Conservation (phyloP, 257 asterid genomes). For the Solanum clarkiae region DNA sequence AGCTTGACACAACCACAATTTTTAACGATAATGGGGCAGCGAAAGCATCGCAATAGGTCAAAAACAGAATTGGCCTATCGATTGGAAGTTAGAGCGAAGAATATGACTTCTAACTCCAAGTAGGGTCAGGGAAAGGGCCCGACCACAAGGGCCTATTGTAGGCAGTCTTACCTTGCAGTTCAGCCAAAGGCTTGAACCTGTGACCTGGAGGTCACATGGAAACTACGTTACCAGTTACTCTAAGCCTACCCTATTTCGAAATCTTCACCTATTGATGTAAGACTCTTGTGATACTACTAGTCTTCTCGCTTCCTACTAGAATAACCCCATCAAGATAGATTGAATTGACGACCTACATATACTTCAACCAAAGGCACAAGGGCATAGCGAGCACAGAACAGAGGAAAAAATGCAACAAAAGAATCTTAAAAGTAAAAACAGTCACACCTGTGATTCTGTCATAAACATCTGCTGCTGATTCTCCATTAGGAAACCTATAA, state of each 20-base stretch:
- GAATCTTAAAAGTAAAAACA: not conserved
- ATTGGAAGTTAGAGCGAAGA: not conserved
- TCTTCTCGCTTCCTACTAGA: not conserved
- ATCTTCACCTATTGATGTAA: not conserved
- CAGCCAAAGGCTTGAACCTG: too few species aligned
- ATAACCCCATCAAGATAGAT: not conserved
- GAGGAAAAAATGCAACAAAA: not conserved
- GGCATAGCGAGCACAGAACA: not conserved
- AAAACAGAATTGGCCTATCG: not conserved
- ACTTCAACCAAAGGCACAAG: not conserved
- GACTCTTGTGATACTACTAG: not conserved
- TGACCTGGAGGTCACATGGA: too few species aligned
- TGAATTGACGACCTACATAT: not conserved
- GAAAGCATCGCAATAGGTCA: not conserved
- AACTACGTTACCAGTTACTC: not conserved
- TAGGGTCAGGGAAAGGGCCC: too few species aligned
- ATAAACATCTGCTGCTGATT: conserved; percentile 84
- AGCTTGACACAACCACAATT: not conserved
- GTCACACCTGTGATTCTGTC: conserved; percentile 63
- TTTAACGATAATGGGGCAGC: not conserved
- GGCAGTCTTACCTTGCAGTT: too few species aligned
- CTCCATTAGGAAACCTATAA: conserved; percentile 69
- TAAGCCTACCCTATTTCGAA: not conserved
- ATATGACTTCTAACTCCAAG: not conserved
- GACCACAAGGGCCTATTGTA: too few species aligned